phyloP scores from a whole-genome alignment of 2,329 filamentous ascomycete genomes.

The Diaporthe sp. region DNA sequence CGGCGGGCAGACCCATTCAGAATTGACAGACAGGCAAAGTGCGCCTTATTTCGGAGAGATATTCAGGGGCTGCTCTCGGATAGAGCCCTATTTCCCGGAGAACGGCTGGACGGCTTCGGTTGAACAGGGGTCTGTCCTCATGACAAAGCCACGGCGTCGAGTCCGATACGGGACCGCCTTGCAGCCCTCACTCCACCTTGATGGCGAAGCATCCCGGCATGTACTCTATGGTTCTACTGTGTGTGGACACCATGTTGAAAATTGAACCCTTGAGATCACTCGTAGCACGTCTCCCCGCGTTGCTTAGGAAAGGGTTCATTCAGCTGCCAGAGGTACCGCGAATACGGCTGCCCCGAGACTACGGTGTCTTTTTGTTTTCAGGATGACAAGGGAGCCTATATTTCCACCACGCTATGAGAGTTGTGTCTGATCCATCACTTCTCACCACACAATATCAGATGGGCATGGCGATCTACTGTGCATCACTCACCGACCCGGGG shows the following conservation, averaged over 20 bases:
- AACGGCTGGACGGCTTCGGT: not conserved
- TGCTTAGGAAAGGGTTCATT: not conserved
- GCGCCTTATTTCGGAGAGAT: slow-evolving; percentile 19
- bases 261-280: not conserved
- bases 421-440: not conserved
- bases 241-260: not conserved
- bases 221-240: not conserved
- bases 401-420: not conserved
- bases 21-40: not conserved
- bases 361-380: not conserved
- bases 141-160: not conserved
- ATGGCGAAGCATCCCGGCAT: not conserved
- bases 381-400: not conserved
- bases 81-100: slow-evolving; percentile 13
- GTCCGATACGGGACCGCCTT: not conserved
- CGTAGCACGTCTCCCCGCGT: not conserved
- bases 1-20: not conserved
- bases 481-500: not conserved
- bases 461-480: not conserved
- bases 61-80: slow-evolving; percentile 19
- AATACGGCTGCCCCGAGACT: not conserved
- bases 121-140: slow-evolving; percentile 1
- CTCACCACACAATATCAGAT: not conserved
- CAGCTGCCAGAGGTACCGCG: not conserved
- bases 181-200: not conserved